Evolutionary conservation across 2,329 filamentous ascomycete species (phyloP).

Genomic region (Byssochlamys sp.): DNA sequence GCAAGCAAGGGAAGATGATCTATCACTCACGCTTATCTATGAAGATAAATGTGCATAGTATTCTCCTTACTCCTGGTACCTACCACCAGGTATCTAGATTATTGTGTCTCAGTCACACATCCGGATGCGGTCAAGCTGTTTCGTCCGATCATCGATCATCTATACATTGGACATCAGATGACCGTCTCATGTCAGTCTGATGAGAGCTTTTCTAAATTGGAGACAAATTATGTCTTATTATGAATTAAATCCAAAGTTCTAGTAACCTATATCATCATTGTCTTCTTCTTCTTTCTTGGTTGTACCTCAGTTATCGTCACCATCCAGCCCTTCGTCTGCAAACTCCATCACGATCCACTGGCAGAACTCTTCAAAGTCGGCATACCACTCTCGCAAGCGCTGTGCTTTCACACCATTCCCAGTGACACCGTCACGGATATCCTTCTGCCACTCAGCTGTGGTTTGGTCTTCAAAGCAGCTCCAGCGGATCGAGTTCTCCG

Average conservation of each 20-base stretch:
- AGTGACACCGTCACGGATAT: constrained; percentile 62
- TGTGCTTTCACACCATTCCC: constrained; percentile 62
- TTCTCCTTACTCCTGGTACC: background rate
- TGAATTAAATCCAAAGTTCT: background rate
- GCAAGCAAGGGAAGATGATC: background rate
- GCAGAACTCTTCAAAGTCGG: constrained; percentile 82
- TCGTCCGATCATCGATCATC: background rate
- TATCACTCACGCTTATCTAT: background rate
- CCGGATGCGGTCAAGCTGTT: background rate
- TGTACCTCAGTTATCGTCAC: constrained; percentile 6
- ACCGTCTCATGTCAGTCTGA: background rate
- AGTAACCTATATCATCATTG: background rate
- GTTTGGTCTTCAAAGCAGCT: constrained; percentile 75
- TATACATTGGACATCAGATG: background rate
- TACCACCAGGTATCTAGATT: background rate
- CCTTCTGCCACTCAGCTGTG: constrained; percentile 59
- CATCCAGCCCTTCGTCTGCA: constrained; percentile 41
- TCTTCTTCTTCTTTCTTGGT: no score
- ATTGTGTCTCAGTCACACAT: background rate
- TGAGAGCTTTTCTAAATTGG: background rate
- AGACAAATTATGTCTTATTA: background rate
- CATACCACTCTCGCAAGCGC: constrained; percentile 66
- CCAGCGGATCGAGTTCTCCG: constrained; percentile 88
- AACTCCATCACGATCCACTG: constrained; percentile 79
- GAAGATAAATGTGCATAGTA: background rate